Evolutionary conservation across 768 basidiomycete genomes (phyloP), one percentile per base, ranked within the genome.

Genomic region (Psilocybe tampanensis): DNA sequence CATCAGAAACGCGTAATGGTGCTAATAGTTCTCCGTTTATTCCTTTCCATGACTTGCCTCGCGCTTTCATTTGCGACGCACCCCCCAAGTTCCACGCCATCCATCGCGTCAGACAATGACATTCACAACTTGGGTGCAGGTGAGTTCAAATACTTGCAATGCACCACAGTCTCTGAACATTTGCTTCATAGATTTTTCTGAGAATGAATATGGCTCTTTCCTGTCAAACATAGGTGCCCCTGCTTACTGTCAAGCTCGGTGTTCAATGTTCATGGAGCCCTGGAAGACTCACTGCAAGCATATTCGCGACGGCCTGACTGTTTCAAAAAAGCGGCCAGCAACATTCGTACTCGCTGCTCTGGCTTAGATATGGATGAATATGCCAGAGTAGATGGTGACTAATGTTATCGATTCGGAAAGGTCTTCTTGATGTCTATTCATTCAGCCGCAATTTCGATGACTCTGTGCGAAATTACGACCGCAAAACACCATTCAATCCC

Each of bases 401-500:
- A 26, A 5, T 9, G 15, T 44, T n/a, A 23, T 26, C 19, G 13
- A 1, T 44, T 21, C 34, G 8, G 6, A 8, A 13, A 15, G 2
- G 21, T 41, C 13, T 32, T 32, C 19, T 33, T 59, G 23, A 36
- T 24, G 18, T 41, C 18, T 18, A 29, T 50, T 17, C 44, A 32
- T 36, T 19, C 54, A 91, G 90, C 83, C 64, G 87, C 90, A 1
- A 89, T 91, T 47, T 79, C 82, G 5, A 86, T 92, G 85, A 92
- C 90, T 2, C 74, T 92, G 39, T 92, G 90, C 68, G 90, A 92
- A 70, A 72, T 91, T n/a, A 82, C 84, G 18, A 92, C 89, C 1
- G 90, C 88, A 18, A 80, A 80, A 51, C 84, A 87, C 62, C 79
- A 88, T 68, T 78, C 86, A 1, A 70, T 82, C 17, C 90, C 90